Evolutionary conservation across 495 filamentous ascomycete species (phyloP).

Genomic region (Usnea hakonensis): DNA sequence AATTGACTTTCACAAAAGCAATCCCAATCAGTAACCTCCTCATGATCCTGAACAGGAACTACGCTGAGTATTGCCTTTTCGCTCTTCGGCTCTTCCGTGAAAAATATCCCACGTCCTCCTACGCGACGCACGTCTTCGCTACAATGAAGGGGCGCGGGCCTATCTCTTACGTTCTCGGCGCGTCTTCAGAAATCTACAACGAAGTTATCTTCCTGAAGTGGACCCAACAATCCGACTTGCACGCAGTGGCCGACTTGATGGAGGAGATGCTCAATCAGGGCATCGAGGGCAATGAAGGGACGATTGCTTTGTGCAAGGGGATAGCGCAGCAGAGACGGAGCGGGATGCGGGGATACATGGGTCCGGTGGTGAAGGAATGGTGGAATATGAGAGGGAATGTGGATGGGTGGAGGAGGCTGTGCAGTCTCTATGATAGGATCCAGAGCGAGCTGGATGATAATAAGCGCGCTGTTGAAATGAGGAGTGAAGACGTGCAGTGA

Average conservation of each 20-base stretch:
- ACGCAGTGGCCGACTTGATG: slow-evolving; percentile 53
- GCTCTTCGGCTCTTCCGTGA: slow-evolving; percentile 57
- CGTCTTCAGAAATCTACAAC: slow-evolving; percentile 67
- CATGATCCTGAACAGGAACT: slow-evolving; percentile 55
- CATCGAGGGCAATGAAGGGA: slow-evolving; percentile 52
- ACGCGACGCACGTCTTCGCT: slow-evolving; percentile 57
- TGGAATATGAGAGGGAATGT: slow-evolving; percentile 30
- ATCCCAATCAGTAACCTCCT: slow-evolving; percentile 25
- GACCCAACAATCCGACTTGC: slow-evolving; percentile 52
- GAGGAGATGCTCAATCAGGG: slow-evolving; percentile 71
- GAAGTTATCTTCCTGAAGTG: slow-evolving; percentile 59
- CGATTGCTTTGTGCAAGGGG: slow-evolving; percentile 40
- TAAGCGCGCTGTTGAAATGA: background rate
- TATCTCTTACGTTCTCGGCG: slow-evolving; percentile 63
- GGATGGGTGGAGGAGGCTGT: slow-evolving; percentile 16
- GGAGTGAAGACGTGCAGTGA: slow-evolving; percentile 3
- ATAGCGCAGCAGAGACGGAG: slow-evolving; percentile 26
- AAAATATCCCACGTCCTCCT: slow-evolving; percentile 52
- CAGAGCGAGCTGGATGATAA: background rate
- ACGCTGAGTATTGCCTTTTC: slow-evolving; percentile 55
- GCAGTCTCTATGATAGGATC: background rate
- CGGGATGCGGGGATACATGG: slow-evolving; percentile 20
- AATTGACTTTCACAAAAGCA: slow-evolving; percentile 1
- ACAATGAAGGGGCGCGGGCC: slow-evolving; percentile 63
- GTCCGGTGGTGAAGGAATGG: slow-evolving; percentile 24